These are phyloP conservation scores for Podosphaera xanthii DNA, from an alignment of 2,329 filamentous ascomycete genomes.

Conservation along the genomic window DNA sequence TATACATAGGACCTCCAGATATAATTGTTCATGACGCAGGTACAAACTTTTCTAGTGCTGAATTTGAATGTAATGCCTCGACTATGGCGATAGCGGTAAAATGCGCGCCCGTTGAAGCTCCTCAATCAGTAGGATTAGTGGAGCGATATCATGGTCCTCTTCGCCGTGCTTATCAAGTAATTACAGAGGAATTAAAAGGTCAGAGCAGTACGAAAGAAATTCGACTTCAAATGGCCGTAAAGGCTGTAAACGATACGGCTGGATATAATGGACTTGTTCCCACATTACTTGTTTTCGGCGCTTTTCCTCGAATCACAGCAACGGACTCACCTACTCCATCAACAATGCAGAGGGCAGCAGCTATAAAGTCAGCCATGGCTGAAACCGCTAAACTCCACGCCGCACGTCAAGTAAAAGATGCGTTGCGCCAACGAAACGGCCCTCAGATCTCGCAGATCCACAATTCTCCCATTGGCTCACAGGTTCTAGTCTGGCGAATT, in stretches of 20 bases:
- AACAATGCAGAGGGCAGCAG: background rate
- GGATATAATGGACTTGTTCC: background rate
- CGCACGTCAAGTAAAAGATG: slow-evolving; percentile 1
- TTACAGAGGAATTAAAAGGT: background rate
- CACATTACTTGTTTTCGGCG: slow-evolving; percentile 1
- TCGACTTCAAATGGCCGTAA: slow-evolving; percentile 1
- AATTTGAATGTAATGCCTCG: background rate
- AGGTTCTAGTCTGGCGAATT: slow-evolving; percentile 2
- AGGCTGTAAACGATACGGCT: background rate
- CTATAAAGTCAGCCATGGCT: slow-evolving; percentile 3
- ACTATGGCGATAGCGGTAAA: background rate
- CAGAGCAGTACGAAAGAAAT: background rate
- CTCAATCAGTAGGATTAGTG: background rate
- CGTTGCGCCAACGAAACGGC: slow-evolving; percentile 1
- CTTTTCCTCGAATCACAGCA: background rate
- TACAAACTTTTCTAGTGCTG: slow-evolving; percentile 2
- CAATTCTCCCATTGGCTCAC: slow-evolving; percentile 1
- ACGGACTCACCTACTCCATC: background rate
- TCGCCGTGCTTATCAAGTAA: background rate
- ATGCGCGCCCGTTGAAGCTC: slow-evolving; percentile 1
- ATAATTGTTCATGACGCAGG: background rate
- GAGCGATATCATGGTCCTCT: slow-evolving; percentile 1
- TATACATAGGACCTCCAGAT: background rate
- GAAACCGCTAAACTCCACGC: slow-evolving; percentile 1
- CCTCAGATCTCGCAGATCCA: background rate